Percentiles rank a stretch among this genome's conserved stretches.
These are phyloP conservation scores for Calonectria pseudoturangicola DNA, from an alignment of 2,329 filamentous ascomycete genomes.

Conservation along the genomic window DNA sequence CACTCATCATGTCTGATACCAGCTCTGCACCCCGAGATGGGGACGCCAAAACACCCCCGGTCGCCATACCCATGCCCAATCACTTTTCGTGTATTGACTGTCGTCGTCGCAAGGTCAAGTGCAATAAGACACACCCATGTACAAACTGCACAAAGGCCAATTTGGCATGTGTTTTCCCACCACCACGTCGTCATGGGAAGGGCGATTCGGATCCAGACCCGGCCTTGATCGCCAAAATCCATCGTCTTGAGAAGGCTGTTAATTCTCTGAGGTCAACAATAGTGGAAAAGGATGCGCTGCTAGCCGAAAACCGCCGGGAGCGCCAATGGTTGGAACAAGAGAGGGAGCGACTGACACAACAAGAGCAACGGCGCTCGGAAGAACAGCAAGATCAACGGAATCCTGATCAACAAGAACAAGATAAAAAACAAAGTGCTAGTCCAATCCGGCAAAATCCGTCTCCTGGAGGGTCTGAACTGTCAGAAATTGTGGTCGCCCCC, in stretches of 20 bases:
- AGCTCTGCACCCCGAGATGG: too few species aligned
- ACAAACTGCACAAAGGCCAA: constrained; percentile 17
- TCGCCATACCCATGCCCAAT: not conserved
- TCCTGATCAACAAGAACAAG: too few species aligned
- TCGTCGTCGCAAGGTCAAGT: constrained; percentile 25
- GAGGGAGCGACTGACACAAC: too few species aligned
- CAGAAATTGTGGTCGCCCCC: not conserved
- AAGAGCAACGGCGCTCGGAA: too few species aligned
- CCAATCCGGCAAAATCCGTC: not conserved
- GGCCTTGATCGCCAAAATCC: not conserved
- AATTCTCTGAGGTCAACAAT: not conserved
- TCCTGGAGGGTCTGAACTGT: not conserved
- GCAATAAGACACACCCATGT: constrained; percentile 19
- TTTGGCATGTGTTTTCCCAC: not conserved
- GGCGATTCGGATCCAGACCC: not conserved
- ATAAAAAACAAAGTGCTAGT: too few species aligned
- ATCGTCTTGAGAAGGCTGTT: not conserved
- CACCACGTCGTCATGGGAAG: not conserved
- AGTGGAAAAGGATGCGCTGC: not conserved
- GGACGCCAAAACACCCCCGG: not conserved
- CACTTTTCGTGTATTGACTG: constrained; percentile 22
- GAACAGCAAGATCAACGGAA: too few species aligned
- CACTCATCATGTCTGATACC: too few species aligned
- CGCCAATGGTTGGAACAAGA: too few species aligned
- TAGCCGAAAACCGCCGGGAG: too few species aligned